phyloP scores from a whole-genome alignment of 2,329 filamentous ascomycete species.

The Colletotrichum cuscutae region DNA sequence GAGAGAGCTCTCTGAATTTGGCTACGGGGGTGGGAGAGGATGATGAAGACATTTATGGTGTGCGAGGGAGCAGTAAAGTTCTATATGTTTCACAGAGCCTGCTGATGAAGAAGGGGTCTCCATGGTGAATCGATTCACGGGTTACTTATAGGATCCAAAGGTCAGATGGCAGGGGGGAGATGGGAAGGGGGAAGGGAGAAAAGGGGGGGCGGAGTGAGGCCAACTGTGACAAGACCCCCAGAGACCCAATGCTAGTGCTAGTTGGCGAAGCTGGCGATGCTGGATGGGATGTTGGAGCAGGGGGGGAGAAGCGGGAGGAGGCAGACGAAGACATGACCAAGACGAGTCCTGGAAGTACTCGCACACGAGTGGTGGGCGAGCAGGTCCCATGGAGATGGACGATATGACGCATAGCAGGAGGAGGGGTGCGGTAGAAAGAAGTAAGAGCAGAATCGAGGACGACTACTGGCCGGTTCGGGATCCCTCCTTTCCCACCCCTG shows the following conservation, averaged over 20 bases:
- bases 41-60: conserved; percentile 30
- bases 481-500: not conserved
- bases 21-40: conserved; percentile 47
- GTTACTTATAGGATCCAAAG: conserved; percentile 25
- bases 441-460: not conserved
- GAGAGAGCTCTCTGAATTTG: conserved; percentile 53
- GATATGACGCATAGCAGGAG: not conserved
- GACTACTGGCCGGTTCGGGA: conserved; percentile 9
- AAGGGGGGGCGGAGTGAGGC: conserved; percentile 26
- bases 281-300: conserved; percentile 13
- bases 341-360: not conserved
- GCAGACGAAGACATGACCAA: not conserved
- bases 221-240: conserved; percentile 26
- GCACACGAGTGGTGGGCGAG: conserved; percentile 18
- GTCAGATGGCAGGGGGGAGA: conserved; percentile 4
- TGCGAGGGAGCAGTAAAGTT: conserved; percentile 7
- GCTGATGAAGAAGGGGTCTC: conserved; percentile 12
- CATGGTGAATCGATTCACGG: conserved; percentile 20
- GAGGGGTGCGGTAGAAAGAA: conserved; percentile 3
- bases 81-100: conserved; percentile 23
- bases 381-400: conserved; percentile 2
- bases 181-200: conserved; percentile 6
- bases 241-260: not conserved
- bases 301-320: not conserved
- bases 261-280: conserved; percentile 20